A percentile compares a stretch with the other conserved stretches of the same genome.
Conservation (phyloP, 148 eudicot species). For the Oxyria digyna region DNA sequence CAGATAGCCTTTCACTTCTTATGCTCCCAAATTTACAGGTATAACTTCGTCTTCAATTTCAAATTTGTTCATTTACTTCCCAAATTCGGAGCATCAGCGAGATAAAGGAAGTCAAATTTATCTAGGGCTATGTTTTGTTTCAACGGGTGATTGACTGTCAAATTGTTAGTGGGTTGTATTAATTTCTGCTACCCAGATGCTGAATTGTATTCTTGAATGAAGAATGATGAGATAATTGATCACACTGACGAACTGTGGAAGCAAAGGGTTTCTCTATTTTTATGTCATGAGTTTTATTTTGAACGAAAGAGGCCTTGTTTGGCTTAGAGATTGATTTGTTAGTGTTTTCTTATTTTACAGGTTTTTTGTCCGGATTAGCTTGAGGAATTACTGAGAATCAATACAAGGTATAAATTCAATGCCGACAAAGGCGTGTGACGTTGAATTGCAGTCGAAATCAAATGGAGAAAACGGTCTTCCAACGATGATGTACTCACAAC, state of each 20-base stretch:
- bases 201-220: not conserved
- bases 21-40: not conserved
- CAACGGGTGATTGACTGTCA: not conserved
- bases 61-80: not conserved
- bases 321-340: not conserved
- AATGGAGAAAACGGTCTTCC: conserved; percentile 16
- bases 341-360: not conserved
- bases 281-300: not conserved
- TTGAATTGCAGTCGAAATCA: conserved; percentile 15
- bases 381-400: not conserved
- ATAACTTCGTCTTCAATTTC: not conserved
- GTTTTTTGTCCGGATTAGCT: not conserved
- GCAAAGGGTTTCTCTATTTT: too few relatives aligned
- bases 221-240: not conserved
- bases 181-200: not conserved
- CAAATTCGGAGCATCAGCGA: not conserved
- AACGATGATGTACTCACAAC: conserved; percentile 27
- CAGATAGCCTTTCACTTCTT: not conserved
- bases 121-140: not conserved
- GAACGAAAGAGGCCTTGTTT: not conserved
- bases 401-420: conserved; percentile 13
- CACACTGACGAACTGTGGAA: too few relatives aligned
- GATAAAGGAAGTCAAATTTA: not conserved
- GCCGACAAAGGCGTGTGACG: conserved; percentile 29
- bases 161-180: not conserved